Base-by-base conservation (phyloP, 768 basidiomycete species). In the Zangia roseola region DNA sequence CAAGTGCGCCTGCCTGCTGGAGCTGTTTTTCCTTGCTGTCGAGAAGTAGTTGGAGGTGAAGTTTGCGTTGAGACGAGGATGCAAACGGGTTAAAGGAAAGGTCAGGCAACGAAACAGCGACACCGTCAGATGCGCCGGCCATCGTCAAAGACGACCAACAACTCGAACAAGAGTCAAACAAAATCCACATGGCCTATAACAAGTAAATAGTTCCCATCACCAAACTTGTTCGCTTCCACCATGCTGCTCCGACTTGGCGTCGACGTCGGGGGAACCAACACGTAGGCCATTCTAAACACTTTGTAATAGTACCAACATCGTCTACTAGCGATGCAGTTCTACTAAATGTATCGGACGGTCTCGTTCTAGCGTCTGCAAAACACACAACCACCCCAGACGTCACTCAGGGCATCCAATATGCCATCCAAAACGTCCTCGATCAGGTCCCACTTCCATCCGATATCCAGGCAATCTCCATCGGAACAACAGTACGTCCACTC, bases 11-110 rank as follows among this genome's bases (percentile, higher is more conserved):
- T 5, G 92, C 91, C 55, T 91, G 88, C 55, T 91, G 85, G 28
- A 97, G 85, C 68, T 97, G 93, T 63, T 84, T 83, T 69, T 94
- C 90, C 76, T 97, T 97, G 65, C 74, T 79, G 71, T 92, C 91
- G 57, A 98, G 81, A 50, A 97, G 83, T 50, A 69, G 70, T 49
- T 85, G 82, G 12, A 84, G 74, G 50, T 82, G 77, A 49, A 75
- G 74, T 61, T 82, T 83, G 69, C 83, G 75, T 67, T 84, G 78
- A 45, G 76, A 80, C 10, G 81, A 66, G 12, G 81, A 77, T 35
- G 77, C 73, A 48, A 80, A 72, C 36, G 69, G 45, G 24, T 63
- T 62, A 1, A 65, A 52, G 24, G 72, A 69, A 53, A 76, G 72
- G 58, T 78, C 77, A 10, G 76, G 71, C 61, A 76, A 65, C 38